Conservation (phyloP, 139 green algal species). For the Coccomyxa sp. region DNA sequence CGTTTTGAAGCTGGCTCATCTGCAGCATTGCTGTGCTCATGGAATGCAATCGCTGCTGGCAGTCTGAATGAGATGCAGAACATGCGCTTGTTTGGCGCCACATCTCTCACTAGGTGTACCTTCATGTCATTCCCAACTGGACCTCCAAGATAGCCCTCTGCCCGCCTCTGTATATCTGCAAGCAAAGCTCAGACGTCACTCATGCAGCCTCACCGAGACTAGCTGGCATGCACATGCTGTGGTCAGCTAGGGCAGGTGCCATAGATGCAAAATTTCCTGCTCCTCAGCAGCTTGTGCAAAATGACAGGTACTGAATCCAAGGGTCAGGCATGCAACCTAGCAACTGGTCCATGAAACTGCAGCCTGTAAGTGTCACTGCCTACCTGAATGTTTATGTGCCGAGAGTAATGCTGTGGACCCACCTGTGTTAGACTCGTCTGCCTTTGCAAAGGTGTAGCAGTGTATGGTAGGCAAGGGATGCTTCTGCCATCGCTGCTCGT, state of each 20-base stretch:
- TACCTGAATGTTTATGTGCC: neutral
- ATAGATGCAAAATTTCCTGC: neutral
- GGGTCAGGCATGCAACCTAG: neutral
- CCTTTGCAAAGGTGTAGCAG: conserved; percentile 86
- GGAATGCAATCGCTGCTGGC: conserved; percentile 31
- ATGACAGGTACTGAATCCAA: neutral
- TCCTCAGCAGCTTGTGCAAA: neutral
- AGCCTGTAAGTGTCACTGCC: neutral
- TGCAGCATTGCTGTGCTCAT: too few relatives aligned
- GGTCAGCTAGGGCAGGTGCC: too few relatives aligned
- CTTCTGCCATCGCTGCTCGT: conserved; percentile 49
- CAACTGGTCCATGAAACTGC: neutral
- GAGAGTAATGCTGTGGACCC: neutral
- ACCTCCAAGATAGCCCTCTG: conserved; percentile 64
- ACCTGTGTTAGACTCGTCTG: conserved; percentile 63
- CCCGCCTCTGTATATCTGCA: conserved; percentile 47
- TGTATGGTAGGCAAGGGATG: conserved; percentile 79
- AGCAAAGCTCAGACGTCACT: neutral
- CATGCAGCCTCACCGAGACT: neutral
- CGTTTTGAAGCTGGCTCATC: too few relatives aligned
- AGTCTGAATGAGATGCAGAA: conserved; percentile 84
- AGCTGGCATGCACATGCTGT: neutral
- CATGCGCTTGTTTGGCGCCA: conserved; percentile 94
- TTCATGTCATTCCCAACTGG: conserved; percentile 28
- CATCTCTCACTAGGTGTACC: conserved; percentile 77